Percentiles rank a stretch among this genome's conserved stretches.
Conservation (phyloP, 1,284 basidiomycete species). For the Trichosporon sp. region DNA sequence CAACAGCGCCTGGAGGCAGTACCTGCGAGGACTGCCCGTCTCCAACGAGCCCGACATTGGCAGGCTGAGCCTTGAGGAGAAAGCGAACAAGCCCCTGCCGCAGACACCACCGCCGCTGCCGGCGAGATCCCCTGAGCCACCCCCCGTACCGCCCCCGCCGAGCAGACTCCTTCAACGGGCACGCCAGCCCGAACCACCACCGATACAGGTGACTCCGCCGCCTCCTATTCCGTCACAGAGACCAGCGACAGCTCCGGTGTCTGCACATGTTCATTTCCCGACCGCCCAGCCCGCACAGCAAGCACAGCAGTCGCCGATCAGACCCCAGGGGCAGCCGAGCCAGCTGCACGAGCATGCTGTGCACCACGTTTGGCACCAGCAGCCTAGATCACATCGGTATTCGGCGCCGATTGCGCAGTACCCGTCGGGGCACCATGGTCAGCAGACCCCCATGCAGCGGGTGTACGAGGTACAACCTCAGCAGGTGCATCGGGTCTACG, state of each 20-base stretch:
- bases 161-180: not conserved
- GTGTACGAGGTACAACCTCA: not conserved
- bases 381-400: not conserved
- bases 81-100: not conserved
- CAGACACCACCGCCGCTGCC: not conserved
- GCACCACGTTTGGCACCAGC: not conserved
- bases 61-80: not conserved
- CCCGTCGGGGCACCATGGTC: not conserved
- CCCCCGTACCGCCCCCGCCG: not conserved
- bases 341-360: not conserved
- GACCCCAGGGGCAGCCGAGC: not conserved
- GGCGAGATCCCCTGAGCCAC: not conserved
- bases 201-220: not conserved
- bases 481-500: not conserved
- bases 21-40: not conserved
- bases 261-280: not conserved
- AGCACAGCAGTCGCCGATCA: not conserved
- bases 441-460: not conserved
- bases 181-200: not conserved
- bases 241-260: not conserved
- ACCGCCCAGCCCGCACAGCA: not conserved
- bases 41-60: not conserved
- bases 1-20: not conserved
- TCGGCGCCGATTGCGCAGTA: not conserved
- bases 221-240: not conserved